Evolutionary conservation across 305 asterid species (phyloP), one percentile per base, ranked within the genome.

Genomic region (Rubia balearica): DNA sequence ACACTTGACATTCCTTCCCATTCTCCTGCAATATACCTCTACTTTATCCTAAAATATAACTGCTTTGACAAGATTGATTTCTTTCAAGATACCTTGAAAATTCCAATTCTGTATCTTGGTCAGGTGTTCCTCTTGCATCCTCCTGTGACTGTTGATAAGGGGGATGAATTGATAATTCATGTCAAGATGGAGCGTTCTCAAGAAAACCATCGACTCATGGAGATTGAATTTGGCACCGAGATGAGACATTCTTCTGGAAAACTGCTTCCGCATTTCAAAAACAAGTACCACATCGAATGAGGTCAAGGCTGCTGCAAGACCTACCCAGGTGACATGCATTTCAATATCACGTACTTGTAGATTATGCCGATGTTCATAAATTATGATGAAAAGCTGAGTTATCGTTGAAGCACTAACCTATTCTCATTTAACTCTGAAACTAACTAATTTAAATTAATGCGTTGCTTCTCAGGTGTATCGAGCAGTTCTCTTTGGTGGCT

Each of bases 201-300:
- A 82, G 88, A 89, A 43, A 90, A 89, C 77, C 97, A 93, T 74
- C 90, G 98, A 65, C 78, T 93, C 80, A 80, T 93, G 89, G 95
- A 90, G 80, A 91, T 85, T 55, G 91, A 88, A 62, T 76, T 90
- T 49, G 76, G 70, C 66, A 82, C 80, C 70, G 95, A 87, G 82
- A 83, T 90, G 63, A 82, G 61, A 74, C 87, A 78, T 78, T 24
- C 78, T 33, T 83, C 89, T 17, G 94, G 92, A 36, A 75, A 83
- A 16, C 67, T 60, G 51, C 82, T 76, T 72, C 85, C 85, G 9
- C 78, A 79, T 12, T 46, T 84, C 74, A 80, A 57, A 46, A 87
- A 79, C 79, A 89, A 85, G 82, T 84, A 85, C 78, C 85, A 70
- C 79, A 87, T 90, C 21, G 97, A 90, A 85, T 90, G 88, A 88